Evolutionary conservation across 2,329 filamentous ascomycete genomes (phyloP).

Genomic region (Fusarium odoratissimum): DNA sequence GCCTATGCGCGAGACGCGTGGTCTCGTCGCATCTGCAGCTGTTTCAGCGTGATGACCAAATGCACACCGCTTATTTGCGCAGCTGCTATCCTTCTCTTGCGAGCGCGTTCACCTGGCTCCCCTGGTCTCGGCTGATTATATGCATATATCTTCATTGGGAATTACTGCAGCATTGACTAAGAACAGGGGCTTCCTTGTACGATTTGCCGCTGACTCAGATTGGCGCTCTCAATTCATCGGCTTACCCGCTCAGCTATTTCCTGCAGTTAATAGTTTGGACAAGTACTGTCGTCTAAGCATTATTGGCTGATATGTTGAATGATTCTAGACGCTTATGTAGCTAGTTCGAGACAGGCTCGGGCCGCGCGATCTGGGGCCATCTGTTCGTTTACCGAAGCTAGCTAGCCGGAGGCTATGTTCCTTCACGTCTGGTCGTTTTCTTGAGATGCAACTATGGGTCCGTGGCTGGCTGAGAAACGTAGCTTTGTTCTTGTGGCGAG

Average conservation of each 20-base stretch:
- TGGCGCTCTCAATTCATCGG: neutral
- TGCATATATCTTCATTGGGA: too few relatives aligned
- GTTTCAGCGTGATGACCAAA: neutral
- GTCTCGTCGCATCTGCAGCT: too few relatives aligned
- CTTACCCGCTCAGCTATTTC: neutral
- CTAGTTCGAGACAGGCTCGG: neutral
- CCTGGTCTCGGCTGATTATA: too few relatives aligned
- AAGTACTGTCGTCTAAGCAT: too few relatives aligned
- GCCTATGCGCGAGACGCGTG: too few relatives aligned
- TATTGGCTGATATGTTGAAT: neutral
- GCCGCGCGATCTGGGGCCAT: neutral
- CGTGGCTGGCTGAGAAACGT: neutral
- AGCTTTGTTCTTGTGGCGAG: neutral
- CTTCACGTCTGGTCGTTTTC: fast-evolving
- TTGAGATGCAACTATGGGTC: fast-evolving
- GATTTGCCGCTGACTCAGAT: neutral
- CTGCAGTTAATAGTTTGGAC: fast-evolving
- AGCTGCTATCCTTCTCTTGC: neutral
- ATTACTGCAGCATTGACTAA: too few relatives aligned
- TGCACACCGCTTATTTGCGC: neutral
- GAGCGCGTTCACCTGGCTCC: neutral
- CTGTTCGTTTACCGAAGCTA: neutral
- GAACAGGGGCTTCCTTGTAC: too few relatives aligned
- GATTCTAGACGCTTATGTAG: fast-evolving
- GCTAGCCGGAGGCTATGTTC: fast-evolving